Base-by-base conservation (phyloP, 257 asterid genomes). In the Linaria vulgaris region DNA sequence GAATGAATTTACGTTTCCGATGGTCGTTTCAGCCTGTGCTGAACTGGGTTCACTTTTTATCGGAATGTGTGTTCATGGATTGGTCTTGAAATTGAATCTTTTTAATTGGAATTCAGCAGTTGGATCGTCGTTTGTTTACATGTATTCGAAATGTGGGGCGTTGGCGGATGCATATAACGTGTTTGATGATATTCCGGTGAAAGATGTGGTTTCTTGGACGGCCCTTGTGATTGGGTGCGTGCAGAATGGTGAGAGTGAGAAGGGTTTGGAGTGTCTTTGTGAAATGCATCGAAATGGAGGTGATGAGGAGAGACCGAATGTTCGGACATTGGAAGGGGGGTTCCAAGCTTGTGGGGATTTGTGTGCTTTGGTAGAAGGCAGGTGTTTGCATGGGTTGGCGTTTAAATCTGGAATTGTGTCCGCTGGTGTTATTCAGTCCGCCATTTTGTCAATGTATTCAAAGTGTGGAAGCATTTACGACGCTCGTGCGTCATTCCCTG, bases 131-230 rank as follows among this genome's bases (percentile, higher is more conserved):
- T 76, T 85, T 63, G 87, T 85, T 27, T 85, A 83, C 51, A 75
- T 90, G 92, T 90, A 87, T 57, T 67, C 85, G 3, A 88, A 83
- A 82, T 88, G 85, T 68, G 91, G 95, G 44, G 64, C 11, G 9
- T 22, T 79, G 76, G 84, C 24, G 16, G 70, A 79, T 74, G 92
- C 95, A 1, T 52, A 58, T 59, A 69, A 24, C 11, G 72, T 79
- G 86, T 88, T 90, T 58, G 94, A 78, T 74, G 96, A 85, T 79
- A 85, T 83, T 52, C 38, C 69, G 23, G 55, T 63, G 50, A 90
- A 68, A 66, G 96, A 88, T 73, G 96, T 85, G 30, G 90, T 82
- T 70, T 74, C 86, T 63, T 90, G 97, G 96, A 87, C 96, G 55
- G 88, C 90, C 2, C 86, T 90, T 41, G 68, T 88, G 20, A 79